Base-by-base conservation (phyloP, 1,139 yeast species). In the Pichia sp. region DNA sequence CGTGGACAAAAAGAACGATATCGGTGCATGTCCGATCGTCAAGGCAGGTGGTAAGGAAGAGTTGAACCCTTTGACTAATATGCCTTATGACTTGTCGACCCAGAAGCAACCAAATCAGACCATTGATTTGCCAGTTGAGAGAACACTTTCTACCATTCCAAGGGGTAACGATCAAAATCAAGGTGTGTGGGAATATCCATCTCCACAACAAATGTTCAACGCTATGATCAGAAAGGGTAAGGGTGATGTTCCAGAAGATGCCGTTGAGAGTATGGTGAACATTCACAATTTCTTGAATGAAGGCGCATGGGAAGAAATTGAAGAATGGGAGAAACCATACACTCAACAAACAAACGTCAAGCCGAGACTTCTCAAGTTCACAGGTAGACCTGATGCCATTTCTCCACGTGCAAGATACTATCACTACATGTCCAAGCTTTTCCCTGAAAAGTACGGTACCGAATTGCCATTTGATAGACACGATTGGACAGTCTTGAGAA, bases 121-220 rank as follows among this genome's bases (percentile, higher is more conserved):
- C 41, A 53, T 84, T 33, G 74, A 72, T 23, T 67, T 91, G 29
- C 87, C 96, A 6, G 84, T 93, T 1, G 84, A 81, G 37, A 74
- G 96, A 51, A 82, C 94, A 4, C 60, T 79, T 29, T 85, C 96
- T 10, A 64, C 87, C 5, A 91, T 91, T 40, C 98, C 99, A 15
- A 72, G 86, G 46, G 97, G 97, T 19, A 74, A 69, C 26, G 55
- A 60, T n/a, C 66, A 64, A 4, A 70, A 64, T 19, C 74, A 73
- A 43, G 88, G 94, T 0, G 75, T 79, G 32, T 91, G 99, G 99
- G 98, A 91, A 59, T 91, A 93, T 57, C 99, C 99, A 2, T 86
- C 96, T 2, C 98, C 99, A 1, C 98, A 91, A 59, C 98, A 91
- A 58, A 93, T 91, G 98, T 77, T 87, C 47, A 88, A 88, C 55